These are phyloP conservation scores for Nannochloropsis salina DNA, from an alignment of 108 stramenopile species.

Conservation along the genomic window DNA sequence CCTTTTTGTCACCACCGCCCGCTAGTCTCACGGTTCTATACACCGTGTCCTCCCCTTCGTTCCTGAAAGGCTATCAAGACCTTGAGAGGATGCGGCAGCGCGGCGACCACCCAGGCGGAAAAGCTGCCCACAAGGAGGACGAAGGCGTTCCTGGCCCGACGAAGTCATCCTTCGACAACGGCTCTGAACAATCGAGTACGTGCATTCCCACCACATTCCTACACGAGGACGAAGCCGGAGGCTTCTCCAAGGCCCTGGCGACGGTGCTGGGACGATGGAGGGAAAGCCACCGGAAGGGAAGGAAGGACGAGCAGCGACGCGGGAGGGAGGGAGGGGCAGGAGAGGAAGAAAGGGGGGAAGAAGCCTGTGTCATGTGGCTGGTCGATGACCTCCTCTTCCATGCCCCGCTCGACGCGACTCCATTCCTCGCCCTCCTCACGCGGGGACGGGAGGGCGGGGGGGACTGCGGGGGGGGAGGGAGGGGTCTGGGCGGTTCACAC, in stretches of 20 bases:
- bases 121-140: not conserved
- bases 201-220: not conserved
- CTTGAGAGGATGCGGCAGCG: not conserved
- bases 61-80: not conserved
- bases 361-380: not conserved
- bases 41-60: not conserved
- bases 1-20: not conserved
- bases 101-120: not conserved
- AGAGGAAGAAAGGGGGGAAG: not conserved
- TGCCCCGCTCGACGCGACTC: not conserved
- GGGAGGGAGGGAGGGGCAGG: not conserved
- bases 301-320: not conserved
- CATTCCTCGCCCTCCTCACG: constrained; percentile 1
- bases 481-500: not conserved
- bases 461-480: not conserved
- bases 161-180: not conserved
- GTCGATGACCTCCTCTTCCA: constrained; percentile 7
- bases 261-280: not conserved
- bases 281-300: not conserved
- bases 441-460: not conserved
- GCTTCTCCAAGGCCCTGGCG: not conserved
- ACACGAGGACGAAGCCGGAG: not conserved
- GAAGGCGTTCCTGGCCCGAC: not conserved
- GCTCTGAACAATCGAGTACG: not conserved
- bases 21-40: not conserved